Base-by-base conservation (phyloP, 2,329 filamentous ascomycete genomes). In the Magnaporthales sp. region DNA sequence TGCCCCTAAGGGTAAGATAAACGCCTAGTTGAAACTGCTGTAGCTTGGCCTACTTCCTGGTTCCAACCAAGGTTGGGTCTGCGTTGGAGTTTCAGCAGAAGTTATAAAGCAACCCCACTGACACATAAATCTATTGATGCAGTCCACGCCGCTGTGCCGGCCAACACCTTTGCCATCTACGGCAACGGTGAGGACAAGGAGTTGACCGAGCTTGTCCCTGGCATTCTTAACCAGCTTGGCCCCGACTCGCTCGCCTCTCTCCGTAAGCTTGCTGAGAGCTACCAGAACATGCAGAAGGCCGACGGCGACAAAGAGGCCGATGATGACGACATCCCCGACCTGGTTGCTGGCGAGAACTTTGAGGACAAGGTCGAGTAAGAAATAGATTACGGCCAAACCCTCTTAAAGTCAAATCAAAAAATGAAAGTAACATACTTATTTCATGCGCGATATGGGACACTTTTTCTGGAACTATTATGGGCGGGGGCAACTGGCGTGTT, bases 91-190 rank as follows among this genome's bases (percentile, higher is more conserved):
- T n/a, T 58, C n/a, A n/a, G n/a, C n/a, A 4, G 8, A 26, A 58
- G 22, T 26, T 27, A 27, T 58, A 6, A 58, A 58, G 8, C 54
- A 58, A 58, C 54, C 22, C 54, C n/a, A 3, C 24, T 65, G n/a
- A 64, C 30, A 64, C 31, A 26, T 51, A 22, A 56, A 8, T 2
- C 15, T 22, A 38, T 63, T 15, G n/a, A 5, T 64, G n/a, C 74
- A 99, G 95, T 99, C 72, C 95, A 99, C 84, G 95, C 94, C 72
- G 92, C 95, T 70, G 93, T 98, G 74, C 93, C 94, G 75, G 89
- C 93, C 81, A 99, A 99, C 89, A 99, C 95, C 80, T 99, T 98
- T 81, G 95, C 95, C 83, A 96, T 99, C 85, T 99, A 98, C 86
- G 95, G 95, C 75, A 90, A 92, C 80, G 95, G 94, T 72, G 95